phyloP scores from a whole-genome alignment of 1,284 basidiomycete genomes.

The Rhodotorula sp. region DNA sequence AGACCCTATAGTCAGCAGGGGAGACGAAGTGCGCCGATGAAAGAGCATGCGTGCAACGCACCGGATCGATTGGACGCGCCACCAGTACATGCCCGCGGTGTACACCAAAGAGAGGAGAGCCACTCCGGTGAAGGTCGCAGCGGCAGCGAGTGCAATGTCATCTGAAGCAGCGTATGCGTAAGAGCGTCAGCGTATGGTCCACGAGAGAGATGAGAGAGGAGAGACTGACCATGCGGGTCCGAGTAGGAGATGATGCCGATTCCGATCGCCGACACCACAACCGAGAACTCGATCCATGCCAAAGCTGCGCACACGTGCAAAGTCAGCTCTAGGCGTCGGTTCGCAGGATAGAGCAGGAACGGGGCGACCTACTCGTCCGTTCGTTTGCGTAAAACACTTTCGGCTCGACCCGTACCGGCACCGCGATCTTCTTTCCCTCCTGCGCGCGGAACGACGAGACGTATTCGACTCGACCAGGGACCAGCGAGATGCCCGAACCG shows the following conservation, averaged over 20 bases:
- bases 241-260: slow-evolving; percentile 62
- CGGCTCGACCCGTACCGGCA: slow-evolving; percentile 92
- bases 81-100: slow-evolving; percentile 81
- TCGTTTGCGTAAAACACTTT: slow-evolving; percentile 98
- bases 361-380: slow-evolving; percentile 56
- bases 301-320: slow-evolving; percentile 33
- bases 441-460: slow-evolving; percentile 78
- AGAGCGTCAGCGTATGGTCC: too few species aligned
- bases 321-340: not conserved
- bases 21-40: too few species aligned
- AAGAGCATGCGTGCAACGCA: slow-evolving; percentile 8
- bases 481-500: slow-evolving; percentile 25
- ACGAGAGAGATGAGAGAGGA: not conserved
- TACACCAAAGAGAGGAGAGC: slow-evolving; percentile 89
- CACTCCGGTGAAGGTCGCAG: slow-evolving; percentile 80
- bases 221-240: slow-evolving; percentile 30
- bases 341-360: slow-evolving; percentile 13
- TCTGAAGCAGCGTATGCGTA: slow-evolving; percentile 12
- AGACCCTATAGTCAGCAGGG: not conserved
- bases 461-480: slow-evolving; percentile 49
- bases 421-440: slow-evolving; percentile 81
- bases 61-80: slow-evolving; percentile 73
- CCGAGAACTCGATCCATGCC: slow-evolving; percentile 82
- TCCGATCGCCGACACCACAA: slow-evolving; percentile 83
- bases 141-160: slow-evolving; percentile 53